phyloP scores from a whole-genome alignment of 192 early-diverging fungal genomes.

The Thamnidium elegans region DNA sequence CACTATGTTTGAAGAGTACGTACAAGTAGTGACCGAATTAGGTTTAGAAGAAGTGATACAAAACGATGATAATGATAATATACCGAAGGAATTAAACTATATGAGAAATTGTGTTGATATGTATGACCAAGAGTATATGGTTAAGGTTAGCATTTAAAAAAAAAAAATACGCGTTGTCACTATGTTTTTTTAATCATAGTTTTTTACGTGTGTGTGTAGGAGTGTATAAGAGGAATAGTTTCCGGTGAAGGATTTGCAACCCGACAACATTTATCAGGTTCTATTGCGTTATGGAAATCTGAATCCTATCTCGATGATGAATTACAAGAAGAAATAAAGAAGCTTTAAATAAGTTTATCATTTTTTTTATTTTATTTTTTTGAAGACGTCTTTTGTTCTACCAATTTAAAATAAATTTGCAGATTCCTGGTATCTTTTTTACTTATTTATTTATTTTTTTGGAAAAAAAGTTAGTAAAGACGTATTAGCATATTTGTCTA shows the following conservation, averaged over 20 bases:
- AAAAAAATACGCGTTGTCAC: not conserved
- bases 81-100: not conserved
- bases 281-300: slow-evolving; percentile 19
- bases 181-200: not conserved
- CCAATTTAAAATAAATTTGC: not conserved
- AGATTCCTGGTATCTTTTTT: no score
- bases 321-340: slow-evolving; percentile 3
- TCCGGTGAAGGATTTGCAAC: slow-evolving; percentile 16
- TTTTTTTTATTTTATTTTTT: not conserved
- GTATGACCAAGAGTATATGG: slow-evolving; percentile 22
- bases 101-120: slow-evolving; percentile 13
- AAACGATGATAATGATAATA: not conserved
- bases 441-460: no score
- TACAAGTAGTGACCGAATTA: not conserved
- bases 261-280: slow-evolving; percentile 22
- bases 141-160: slow-evolving; percentile 4
- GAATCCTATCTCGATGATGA: slow-evolving; percentile 23
- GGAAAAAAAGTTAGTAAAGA: no score
- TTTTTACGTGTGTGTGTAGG: not conserved
- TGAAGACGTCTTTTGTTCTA: not conserved
- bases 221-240: slow-evolving; percentile 16
- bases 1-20: slow-evolving; percentile 12
- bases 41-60: slow-evolving; percentile 1
- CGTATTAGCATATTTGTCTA: no score
- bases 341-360: not conserved